phyloP scores from a whole-genome alignment of 2,329 filamentous ascomycete species.

The Pseudogymnoascus sp. region DNA sequence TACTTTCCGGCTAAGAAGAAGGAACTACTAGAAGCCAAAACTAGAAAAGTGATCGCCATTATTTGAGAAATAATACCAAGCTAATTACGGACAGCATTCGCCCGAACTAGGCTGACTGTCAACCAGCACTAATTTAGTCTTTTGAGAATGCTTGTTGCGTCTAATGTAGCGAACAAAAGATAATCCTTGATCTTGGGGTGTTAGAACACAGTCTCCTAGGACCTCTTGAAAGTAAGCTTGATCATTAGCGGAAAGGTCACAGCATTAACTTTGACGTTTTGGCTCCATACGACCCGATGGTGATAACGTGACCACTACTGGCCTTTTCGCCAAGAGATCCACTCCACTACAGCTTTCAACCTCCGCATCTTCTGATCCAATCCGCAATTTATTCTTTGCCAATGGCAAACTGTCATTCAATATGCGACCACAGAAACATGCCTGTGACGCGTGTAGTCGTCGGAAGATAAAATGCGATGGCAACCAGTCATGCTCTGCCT shows the following conservation, averaged over 20 bases:
- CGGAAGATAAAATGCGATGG: constrained; percentile 12
- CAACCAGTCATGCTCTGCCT: constrained; percentile 10
- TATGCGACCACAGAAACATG: constrained; percentile 11
- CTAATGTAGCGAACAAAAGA: neutral
- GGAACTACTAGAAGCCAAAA: neutral
- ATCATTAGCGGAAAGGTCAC: neutral
- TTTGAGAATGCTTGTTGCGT: neutral
- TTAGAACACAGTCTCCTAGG: neutral
- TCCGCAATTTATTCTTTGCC: neutral
- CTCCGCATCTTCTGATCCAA: neutral
- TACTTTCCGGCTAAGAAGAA: neutral
- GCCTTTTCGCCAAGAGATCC: neutral
- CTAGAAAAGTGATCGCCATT: neutral
- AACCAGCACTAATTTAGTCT: neutral
- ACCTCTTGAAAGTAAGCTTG: neutral
- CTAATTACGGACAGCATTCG: neutral
- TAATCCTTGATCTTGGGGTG: neutral
- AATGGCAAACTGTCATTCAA: neutral
- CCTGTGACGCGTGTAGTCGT: constrained; percentile 13
- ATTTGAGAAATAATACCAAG: neutral
- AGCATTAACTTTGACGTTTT: neutral
- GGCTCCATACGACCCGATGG: neutral
- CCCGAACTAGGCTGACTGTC: neutral
- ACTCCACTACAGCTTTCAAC: neutral
- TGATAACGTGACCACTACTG: neutral